These are phyloP conservation scores for Leptographium procerum DNA, from an alignment of 2,329 filamentous ascomycete species.

Conservation along the genomic window DNA sequence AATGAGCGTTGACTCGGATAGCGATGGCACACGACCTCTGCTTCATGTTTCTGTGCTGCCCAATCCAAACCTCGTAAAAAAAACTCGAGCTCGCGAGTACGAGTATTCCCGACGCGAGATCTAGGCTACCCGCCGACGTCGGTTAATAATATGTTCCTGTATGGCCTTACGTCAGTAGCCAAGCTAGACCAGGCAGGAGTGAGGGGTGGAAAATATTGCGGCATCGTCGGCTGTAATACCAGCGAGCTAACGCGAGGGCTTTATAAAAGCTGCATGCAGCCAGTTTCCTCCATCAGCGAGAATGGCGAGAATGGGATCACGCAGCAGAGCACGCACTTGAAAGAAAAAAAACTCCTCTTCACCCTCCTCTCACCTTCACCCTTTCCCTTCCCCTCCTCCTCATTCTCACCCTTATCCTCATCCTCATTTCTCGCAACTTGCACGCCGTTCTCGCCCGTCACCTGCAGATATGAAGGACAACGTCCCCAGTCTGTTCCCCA, in stretches of 20 bases:
- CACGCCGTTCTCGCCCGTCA: too few relatives aligned
- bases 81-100: background rate
- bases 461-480: conserved; percentile 26
- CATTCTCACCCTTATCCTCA: conserved; percentile 11
- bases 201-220: background rate
- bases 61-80: background rate
- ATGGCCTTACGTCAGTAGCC: conserved; percentile 4
- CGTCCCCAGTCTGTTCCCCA: conserved; percentile 29
- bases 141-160: conserved; percentile 3
- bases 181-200: background rate
- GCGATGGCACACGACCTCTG: background rate
- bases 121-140: background rate
- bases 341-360: background rate
- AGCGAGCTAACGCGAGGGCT: background rate
- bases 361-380: conserved; percentile 16
- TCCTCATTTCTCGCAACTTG: background rate
- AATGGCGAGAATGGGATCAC: too few relatives aligned
- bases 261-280: background rate
- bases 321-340: background rate
- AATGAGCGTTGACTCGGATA: background rate
- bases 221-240: background rate
- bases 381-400: background rate
- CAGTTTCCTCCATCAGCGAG: too few relatives aligned
- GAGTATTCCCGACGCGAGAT: background rate
- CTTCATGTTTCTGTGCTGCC: background rate